Conservation (phyloP, 1,284 basidiomycete genomes). For the Leccinum glutinopallens region DNA sequence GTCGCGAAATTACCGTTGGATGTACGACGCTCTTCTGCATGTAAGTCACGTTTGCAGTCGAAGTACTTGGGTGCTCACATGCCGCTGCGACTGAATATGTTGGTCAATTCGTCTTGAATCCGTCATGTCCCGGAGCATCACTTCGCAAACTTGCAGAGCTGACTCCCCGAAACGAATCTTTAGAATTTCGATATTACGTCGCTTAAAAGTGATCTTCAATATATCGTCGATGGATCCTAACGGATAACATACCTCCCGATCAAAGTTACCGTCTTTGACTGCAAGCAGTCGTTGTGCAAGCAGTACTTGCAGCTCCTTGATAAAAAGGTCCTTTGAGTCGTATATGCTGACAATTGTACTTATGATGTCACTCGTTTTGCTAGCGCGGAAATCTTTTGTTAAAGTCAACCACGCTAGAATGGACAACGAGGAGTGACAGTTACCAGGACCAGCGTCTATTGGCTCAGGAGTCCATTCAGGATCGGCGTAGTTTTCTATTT, state of each 20-base stretch:
- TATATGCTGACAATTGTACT: conserved; percentile 96
- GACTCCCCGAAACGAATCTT: conserved; percentile 93
- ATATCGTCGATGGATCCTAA: not conserved
- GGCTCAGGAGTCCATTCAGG: conserved; percentile 94
- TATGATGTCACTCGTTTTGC: conserved; percentile 87
- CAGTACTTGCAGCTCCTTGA: conserved; percentile 90
- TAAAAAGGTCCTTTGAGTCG: conserved; percentile 91
- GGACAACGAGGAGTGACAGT: conserved; percentile 6
- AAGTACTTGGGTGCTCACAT: conserved; percentile 44
- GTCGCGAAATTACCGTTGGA: conserved; percentile 86
- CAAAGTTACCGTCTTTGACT: conserved; percentile 78
- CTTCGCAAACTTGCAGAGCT: conserved; percentile 89
- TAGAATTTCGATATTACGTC: conserved; percentile 88
- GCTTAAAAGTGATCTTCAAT: conserved; percentile 45
- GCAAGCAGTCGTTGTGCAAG: conserved; percentile 83
- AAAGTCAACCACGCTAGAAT: conserved; percentile 11
- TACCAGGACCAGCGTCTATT: conserved; percentile 82
- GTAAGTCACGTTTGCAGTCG: conserved; percentile 13
- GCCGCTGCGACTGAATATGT: conserved; percentile 74
- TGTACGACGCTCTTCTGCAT: conserved; percentile 54
- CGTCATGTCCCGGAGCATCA: conserved; percentile 95
- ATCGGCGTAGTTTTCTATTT: conserved; percentile 85
- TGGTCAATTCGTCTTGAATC: conserved; percentile 88
- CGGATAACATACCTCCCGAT: conserved; percentile 70
- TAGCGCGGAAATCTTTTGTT: conserved; percentile 78